Conservation (phyloP, 306 rosid genomes). For the Vigna trinervia region DNA sequence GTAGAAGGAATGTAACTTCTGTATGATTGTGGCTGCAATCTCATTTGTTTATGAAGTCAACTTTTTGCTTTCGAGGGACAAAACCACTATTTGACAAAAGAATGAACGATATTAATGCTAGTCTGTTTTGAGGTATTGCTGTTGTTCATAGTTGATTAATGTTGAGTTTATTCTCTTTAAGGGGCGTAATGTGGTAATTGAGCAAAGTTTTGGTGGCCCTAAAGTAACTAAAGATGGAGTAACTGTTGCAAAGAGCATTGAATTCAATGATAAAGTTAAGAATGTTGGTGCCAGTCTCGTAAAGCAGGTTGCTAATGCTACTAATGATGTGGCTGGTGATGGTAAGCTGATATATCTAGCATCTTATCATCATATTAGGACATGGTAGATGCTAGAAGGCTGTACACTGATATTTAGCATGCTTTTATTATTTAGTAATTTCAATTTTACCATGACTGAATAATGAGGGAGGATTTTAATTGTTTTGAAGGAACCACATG, state of each 20-base stretch:
- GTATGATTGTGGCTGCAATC: conserved; percentile 1
- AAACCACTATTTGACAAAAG: neutral
- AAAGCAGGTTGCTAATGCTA: conserved; percentile 98
- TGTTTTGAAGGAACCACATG: conserved; percentile 84
- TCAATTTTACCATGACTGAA: neutral
- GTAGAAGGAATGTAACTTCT: neutral
- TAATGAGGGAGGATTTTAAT: conserved; percentile 13
- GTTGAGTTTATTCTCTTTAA: conserved; percentile 43
- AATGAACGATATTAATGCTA: neutral
- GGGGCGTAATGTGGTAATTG: conserved; percentile 94
- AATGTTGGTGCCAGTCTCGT: conserved; percentile 96
- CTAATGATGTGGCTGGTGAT: conserved; percentile 93
- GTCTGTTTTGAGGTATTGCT: neutral
- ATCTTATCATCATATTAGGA: neutral
- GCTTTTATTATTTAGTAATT: neutral
- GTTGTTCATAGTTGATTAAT: conserved; percentile 4
- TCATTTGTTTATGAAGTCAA: neutral
- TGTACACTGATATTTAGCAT: neutral
- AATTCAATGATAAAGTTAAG: conserved; percentile 87
- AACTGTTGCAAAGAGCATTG: conserved; percentile 93
- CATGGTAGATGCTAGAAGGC: neutral
- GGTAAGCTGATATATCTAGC: conserved; percentile 57
- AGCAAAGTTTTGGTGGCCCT: conserved; percentile 93
- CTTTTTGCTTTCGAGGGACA: neutral
- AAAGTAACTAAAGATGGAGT: conserved; percentile 98